A percentile compares a stretch with the other conserved stretches of the same genome.
These are phyloP conservation scores for Phytophthora ramorum DNA, from an alignment of 352 stramenopile species.

Conservation along the genomic window DNA sequence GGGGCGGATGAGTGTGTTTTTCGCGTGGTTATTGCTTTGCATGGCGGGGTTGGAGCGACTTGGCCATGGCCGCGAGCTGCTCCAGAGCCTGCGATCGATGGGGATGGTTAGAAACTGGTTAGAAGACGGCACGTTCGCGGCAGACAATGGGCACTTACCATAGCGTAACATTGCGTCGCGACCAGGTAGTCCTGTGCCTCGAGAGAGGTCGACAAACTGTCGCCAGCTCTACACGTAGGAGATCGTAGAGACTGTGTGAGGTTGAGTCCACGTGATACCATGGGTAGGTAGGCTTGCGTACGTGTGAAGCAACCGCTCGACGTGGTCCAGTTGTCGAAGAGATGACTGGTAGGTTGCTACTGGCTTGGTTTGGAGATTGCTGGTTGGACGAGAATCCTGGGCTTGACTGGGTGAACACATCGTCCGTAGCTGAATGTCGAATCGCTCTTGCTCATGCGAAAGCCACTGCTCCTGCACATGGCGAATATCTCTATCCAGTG, in stretches of 20 bases:
- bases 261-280: neutral
- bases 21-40: neutral
- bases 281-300: neutral
- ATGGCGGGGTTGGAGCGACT: neutral
- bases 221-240: constrained; percentile 1
- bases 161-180: constrained; percentile 5
- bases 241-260: neutral
- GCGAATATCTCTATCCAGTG: neutral
- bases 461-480: constrained; percentile 6
- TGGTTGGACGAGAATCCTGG: neutral
- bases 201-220: neutral
- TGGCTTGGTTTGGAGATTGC: neutral
- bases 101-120: neutral
- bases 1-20: neutral
- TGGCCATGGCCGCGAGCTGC: neutral
- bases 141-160: neutral
- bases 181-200: constrained; percentile 1
- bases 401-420: neutral
- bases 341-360: neutral
- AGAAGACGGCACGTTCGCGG: too few relatives aligned
- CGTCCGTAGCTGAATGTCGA: neutral
- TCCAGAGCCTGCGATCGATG: neutral
- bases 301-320: constrained; percentile 11
- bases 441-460: constrained; percentile 6
- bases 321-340: constrained; percentile 10